Evolutionary conservation across 2,329 filamentous ascomycete species (phyloP).

Genomic region (Anisogramma anomala): DNA sequence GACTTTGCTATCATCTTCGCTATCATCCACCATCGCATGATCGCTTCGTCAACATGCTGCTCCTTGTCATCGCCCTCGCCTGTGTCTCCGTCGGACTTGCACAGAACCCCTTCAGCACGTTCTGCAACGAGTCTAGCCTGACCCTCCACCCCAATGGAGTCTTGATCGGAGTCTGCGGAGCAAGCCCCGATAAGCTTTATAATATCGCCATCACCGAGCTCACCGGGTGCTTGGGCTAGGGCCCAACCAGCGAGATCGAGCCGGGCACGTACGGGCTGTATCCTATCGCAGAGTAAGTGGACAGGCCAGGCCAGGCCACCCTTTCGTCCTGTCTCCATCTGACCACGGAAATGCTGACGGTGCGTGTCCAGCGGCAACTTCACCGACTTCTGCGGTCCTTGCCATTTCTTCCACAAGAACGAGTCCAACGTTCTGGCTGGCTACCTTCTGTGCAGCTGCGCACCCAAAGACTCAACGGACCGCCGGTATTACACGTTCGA

Average conservation of each 20-base stretch:
- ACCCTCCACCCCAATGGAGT: not conserved
- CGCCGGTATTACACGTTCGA: constrained; percentile 2
- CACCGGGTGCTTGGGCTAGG: constrained; percentile 7
- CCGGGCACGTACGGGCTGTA: not conserved
- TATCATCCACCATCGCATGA: no score
- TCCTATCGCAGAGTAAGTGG: constrained; percentile 3
- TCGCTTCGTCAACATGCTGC: no score
- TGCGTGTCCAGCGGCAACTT: constrained; percentile 3
- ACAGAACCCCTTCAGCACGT: no score
- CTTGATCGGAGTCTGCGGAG: constrained; percentile 1
- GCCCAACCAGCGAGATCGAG: not conserved
- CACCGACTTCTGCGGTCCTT: constrained; percentile 1
- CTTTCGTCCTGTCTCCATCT: not conserved
- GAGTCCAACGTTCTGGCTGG: not conserved
- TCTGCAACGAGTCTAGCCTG: no score
- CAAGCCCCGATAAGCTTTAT: not conserved
- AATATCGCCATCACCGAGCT: constrained; percentile 1
- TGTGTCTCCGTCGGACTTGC: no score
- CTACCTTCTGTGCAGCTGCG: constrained; percentile 6
- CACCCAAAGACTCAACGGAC: not conserved
- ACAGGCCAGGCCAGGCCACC: no score
- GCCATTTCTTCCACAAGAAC: constrained; percentile 1
- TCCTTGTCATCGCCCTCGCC: no score
- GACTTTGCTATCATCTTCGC: no score
- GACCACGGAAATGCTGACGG: no score